Base-by-base conservation (phyloP, 768 basidiomycete genomes). In the Auriscalpium orientale region DNA sequence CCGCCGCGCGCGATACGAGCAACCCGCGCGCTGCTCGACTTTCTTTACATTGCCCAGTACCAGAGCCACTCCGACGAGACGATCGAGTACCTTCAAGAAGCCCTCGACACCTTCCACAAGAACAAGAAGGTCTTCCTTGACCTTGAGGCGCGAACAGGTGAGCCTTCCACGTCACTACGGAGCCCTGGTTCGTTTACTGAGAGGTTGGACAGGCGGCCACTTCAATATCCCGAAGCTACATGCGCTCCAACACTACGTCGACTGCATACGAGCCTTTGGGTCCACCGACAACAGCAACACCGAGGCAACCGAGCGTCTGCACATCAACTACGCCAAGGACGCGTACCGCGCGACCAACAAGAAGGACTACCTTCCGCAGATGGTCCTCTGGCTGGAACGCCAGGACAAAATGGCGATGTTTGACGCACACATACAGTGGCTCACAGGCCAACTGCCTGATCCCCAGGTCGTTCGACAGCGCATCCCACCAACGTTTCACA, bases 1-100 rank as follows among this genome's bases (percentile, higher is more conserved):
- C 34, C 36, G 49, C 3, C 28, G 7, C 16, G 34, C 7, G 49
- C 36, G 2, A 9, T 51, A 0, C 38, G 37, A 6, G 51, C 43
- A 8, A 21, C 43, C 0, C 40, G 53, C 6, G 37, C 36, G 0
- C 37, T 53, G 0, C 56, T 76, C 0, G 72, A 79, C 56, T 78
- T 77, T 56, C 49, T 75, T 4, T 74, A 70, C 55, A 55, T 71
- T 8, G 70, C 73, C 0, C 71, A 72, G 40, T 72, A 71, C 53
- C 65, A 67, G 0, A 13, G 62, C 3, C 75, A 76, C 54, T 62
- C 70, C 0, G 56, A 61, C 1, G 49, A 61, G 12, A 71, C 70
- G 0, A 67, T 77, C 0, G 16, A 45, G 0, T 38, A 51, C 3
- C 52, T 79, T 0, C 46, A 67, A 2, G 52, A 62, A 0, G 63